Conservation (phyloP, 75 land plant genomes). For the Selaginella tamariscina region DNA sequence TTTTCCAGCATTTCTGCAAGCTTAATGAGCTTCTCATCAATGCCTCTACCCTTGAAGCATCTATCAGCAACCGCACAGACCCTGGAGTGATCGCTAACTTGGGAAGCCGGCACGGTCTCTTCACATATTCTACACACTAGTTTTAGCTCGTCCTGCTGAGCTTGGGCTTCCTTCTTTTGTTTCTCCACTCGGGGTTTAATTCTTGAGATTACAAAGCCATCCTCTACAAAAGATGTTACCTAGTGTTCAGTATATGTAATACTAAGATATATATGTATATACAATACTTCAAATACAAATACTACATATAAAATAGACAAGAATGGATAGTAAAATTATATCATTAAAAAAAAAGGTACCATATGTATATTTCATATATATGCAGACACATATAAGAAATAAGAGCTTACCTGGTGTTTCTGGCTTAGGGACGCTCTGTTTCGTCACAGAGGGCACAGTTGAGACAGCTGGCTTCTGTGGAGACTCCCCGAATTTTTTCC, state of each 20-base stretch:
- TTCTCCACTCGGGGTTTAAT: background rate
- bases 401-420: too few relatives aligned
- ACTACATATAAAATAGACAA: too few relatives aligned
- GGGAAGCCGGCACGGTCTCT: conserved; percentile 80
- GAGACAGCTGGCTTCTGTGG: conserved; percentile 24
- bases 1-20: conserved; percentile 85
- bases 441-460: too few relatives aligned
- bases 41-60: conserved; percentile 49
- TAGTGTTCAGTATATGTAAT: too few relatives aligned
- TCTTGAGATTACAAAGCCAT: background rate
- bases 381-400: too few relatives aligned
- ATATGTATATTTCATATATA: too few relatives aligned
- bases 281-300: too few relatives aligned
- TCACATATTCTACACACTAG: conserved; percentile 97
- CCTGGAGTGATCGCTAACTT: conserved; percentile 80
- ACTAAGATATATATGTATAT: too few relatives aligned
- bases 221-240: background rate
- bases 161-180: background rate
- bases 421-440: too few relatives aligned
- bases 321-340: too few relatives aligned
- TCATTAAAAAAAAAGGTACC: too few relatives aligned
- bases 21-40: conserved; percentile 73
- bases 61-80: conserved; percentile 88
- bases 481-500: background rate
- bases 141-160: background rate